Conservation (phyloP, 2,329 filamentous ascomycete genomes). For the Camptophora hylomeconis region DNA sequence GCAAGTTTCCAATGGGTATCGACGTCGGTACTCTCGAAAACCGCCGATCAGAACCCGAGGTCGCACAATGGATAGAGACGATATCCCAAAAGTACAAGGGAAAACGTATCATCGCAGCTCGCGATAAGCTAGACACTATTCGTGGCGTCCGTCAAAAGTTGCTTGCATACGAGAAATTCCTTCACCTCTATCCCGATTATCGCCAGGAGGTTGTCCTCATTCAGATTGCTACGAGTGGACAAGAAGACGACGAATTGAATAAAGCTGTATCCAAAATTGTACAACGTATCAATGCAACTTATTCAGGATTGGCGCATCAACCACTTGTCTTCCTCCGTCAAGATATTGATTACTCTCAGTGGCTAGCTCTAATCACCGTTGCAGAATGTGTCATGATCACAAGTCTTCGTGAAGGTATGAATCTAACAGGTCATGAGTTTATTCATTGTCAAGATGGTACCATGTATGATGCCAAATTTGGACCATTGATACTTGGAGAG, state of each 20-base stretch:
- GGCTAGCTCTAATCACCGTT: conserved; percentile 78
- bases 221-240: conserved; percentile 83
- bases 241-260: conserved; percentile 76
- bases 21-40: conserved; percentile 63
- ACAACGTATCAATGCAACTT: conserved; percentile 80
- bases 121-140: conserved; percentile 88
- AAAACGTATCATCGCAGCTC: conserved; percentile 81
- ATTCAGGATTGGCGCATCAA: conserved; percentile 82
- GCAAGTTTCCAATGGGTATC: conserved; percentile 77
- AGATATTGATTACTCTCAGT: conserved; percentile 84
- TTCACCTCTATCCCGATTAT: conserved; percentile 89
- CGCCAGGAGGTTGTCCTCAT: conserved; percentile 77
- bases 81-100: conserved; percentile 74
- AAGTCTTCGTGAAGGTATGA: conserved; percentile 93
- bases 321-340: conserved; percentile 90
- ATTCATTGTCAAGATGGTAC: conserved; percentile 83
- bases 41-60: conserved; percentile 58
- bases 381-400: conserved; percentile 91
- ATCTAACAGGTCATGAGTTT: conserved; percentile 87
- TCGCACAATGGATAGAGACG: conserved; percentile 63
- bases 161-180: conserved; percentile 79
- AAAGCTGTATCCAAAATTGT: conserved; percentile 87
- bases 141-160: conserved; percentile 89
- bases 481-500: conserved; percentile 82
- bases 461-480: conserved; percentile 61